These are phyloP conservation scores for Dissoconium aciculare DNA, from an alignment of 2,329 filamentous ascomycete genomes.

Conservation along the genomic window DNA sequence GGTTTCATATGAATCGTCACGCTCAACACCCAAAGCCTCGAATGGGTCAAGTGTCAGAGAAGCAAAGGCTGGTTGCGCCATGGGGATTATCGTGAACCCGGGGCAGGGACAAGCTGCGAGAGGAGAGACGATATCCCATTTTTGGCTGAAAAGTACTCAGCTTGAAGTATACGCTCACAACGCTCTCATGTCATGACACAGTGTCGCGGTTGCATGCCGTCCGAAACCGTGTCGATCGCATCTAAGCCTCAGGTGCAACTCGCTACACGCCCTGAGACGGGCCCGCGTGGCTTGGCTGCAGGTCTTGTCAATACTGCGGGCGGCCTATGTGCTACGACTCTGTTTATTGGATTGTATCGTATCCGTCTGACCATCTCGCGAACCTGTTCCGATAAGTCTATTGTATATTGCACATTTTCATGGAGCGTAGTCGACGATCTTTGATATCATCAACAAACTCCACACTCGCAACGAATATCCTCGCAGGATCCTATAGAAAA, in stretches of 20 bases:
- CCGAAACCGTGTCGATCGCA: neutral
- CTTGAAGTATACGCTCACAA: neutral
- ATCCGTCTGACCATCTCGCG: no score
- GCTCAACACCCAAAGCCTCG: constrained; percentile 57
- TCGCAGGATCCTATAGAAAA: no score
- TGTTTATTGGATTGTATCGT: no score
- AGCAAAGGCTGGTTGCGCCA: constrained; percentile 4
- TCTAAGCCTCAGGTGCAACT: neutral
- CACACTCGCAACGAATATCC: no score
- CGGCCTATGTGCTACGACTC: no score
- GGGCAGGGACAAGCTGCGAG: neutral
- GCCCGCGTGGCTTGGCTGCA: neutral
- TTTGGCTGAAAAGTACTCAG: neutral
- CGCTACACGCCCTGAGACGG: no score
- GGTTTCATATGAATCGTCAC: constrained; percentile 57
- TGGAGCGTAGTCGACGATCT: no score
- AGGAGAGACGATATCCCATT: neutral
- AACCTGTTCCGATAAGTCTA: no score
- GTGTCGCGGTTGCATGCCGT: neutral
- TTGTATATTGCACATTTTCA: no score
- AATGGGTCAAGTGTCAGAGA: constrained; percentile 55
- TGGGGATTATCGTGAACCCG: neutral
- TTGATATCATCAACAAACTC: no score
- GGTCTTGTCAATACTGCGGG: neutral
- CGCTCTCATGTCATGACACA: neutral